Evolutionary conservation across 2,329 filamentous ascomycete species (phyloP).

Genomic region (Fusarium sp.): DNA sequence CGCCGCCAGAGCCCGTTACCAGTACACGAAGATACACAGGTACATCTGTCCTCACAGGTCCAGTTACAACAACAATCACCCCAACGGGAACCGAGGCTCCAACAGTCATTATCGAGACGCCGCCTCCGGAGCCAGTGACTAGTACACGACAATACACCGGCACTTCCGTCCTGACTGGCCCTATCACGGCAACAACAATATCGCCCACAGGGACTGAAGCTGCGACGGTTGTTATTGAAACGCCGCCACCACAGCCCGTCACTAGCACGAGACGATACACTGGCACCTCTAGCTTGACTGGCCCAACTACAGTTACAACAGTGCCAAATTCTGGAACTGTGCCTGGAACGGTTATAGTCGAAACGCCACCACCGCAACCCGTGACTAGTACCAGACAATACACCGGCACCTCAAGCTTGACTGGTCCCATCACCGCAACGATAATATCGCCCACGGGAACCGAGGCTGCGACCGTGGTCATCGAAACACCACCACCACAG

Average conservation of each 20-base stretch:
- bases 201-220: background rate
- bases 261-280: no score
- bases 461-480: no score
- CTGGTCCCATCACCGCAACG: no score
- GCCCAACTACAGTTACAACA: no score
- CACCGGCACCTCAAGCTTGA: no score
- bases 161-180: background rate
- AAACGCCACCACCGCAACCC: background rate
- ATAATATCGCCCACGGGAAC: no score
- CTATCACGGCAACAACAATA: background rate
- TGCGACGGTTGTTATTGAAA: background rate
- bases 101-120: slow-evolving; percentile 4
- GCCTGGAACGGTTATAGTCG: background rate
- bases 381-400: slow-evolving; percentile 6
- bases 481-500: no score
- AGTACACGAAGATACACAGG: background rate
- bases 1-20: background rate
- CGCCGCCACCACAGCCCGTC: background rate
- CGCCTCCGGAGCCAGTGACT: background rate
- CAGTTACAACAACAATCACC: no score
- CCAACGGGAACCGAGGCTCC: background rate
- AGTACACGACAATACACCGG: background rate
- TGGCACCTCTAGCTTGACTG: no score
- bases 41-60: background rate
- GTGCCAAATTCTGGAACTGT: background rate